These are phyloP conservation scores for Ceratobasidium sp. DNA, from an alignment of 1,284 basidiomycete genomes.

Conservation along the genomic window DNA sequence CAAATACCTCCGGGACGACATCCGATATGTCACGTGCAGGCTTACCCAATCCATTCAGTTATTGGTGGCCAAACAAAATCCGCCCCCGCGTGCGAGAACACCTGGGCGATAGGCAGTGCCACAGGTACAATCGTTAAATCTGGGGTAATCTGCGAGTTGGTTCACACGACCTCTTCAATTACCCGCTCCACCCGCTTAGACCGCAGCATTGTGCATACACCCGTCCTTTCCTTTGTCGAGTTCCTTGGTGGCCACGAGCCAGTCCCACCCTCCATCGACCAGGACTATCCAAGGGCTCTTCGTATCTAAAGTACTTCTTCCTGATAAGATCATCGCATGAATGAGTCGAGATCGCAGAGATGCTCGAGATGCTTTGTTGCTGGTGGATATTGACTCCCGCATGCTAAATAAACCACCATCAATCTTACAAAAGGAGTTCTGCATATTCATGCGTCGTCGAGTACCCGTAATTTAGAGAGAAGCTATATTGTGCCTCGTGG, in stretches of 20 bases:
- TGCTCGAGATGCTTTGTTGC: slow-evolving; percentile 27
- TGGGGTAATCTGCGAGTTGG: neutral
- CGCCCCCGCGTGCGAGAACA: slow-evolving; percentile 5
- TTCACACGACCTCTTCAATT: neutral
- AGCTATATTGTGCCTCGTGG: too few species aligned
- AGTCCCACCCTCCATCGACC: neutral
- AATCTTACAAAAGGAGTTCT: slow-evolving; percentile 24
- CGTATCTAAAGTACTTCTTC: slow-evolving; percentile 5
- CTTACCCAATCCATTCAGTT: neutral
- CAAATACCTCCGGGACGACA: slow-evolving; percentile 17
- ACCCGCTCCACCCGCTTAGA: neutral
- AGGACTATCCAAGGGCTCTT: neutral
- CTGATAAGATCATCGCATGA: slow-evolving; percentile 2
- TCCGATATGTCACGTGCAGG: slow-evolving; percentile 35
- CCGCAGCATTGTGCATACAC: neutral
- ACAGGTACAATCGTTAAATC: neutral
- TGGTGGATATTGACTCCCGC: neutral
- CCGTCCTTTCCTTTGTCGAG: slow-evolving; percentile 17
- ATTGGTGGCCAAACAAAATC: slow-evolving; percentile 14
- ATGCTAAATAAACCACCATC: neutral
- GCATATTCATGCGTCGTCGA: neutral
- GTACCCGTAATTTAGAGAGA: neutral
- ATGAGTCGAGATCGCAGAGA: neutral
- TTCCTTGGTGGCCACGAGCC: slow-evolving; percentile 21
- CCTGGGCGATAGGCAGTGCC: neutral